Conservation (phyloP, 2,329 filamentous ascomycete genomes). For the Aspergillus aculeatus region DNA sequence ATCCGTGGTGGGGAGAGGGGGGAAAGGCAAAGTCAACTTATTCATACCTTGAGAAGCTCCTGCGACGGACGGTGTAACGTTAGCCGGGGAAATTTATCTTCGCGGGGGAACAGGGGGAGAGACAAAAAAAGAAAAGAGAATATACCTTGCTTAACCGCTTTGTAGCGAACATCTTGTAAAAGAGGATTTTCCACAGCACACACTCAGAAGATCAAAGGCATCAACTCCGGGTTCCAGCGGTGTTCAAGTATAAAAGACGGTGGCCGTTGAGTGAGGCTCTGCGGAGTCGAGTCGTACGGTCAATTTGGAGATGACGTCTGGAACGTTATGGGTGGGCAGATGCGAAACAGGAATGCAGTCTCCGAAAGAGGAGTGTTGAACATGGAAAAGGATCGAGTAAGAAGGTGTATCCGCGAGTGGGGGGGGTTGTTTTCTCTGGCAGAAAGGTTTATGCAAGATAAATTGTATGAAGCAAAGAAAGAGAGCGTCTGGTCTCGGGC, state of each 20-base stretch:
- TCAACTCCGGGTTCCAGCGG: too few species aligned
- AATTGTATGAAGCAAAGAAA: background rate
- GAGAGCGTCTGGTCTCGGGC: too few species aligned
- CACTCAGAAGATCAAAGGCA: background rate
- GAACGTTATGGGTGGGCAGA: constrained; percentile 15
- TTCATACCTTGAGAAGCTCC: constrained; percentile 56
- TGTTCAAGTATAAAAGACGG: background rate
- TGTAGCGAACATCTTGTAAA: constrained; percentile 48
- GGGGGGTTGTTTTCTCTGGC: background rate
- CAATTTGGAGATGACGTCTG: constrained; percentile 21
- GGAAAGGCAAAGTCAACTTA: background rate
- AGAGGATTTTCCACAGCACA: background rate
- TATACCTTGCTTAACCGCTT: constrained; percentile 50
- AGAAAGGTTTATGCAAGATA: background rate
- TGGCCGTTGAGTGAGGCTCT: background rate
- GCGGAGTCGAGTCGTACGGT: background rate
- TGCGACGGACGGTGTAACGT: constrained; percentile 26
- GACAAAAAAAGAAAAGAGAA: background rate
- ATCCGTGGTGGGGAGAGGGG: background rate
- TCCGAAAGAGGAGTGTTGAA: background rate
- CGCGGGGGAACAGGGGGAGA: background rate
- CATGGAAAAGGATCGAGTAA: background rate
- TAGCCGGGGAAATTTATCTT: constrained; percentile 17
- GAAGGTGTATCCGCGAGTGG: background rate
- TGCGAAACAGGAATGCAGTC: constrained; percentile 2